Evolutionary conservation across 2,329 filamentous ascomycete species (phyloP).

Genomic region (Tympanopsis confertula): DNA sequence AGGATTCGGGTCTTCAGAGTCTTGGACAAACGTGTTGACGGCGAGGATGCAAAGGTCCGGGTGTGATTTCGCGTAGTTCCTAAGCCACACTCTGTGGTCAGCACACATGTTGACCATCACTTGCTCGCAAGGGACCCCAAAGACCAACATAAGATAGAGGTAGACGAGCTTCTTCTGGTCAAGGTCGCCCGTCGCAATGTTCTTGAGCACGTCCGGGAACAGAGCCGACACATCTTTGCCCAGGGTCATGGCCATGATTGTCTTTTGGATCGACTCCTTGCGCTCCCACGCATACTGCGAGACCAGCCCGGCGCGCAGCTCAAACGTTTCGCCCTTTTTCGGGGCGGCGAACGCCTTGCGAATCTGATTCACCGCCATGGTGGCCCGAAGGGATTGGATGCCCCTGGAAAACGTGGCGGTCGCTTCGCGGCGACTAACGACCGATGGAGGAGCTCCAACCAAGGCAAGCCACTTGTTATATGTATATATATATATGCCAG

Average conservation of each 20-base stretch:
- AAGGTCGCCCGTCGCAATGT: conserved; percentile 86
- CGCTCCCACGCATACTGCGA: conserved; percentile 99
- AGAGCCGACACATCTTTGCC: conserved; percentile 96
- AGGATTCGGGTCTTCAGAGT: conserved; percentile 96
- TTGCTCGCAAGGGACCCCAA: background rate
- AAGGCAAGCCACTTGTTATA: too few relatives aligned
- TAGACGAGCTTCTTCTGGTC: conserved; percentile 99
- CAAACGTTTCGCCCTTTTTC: conserved; percentile 94
- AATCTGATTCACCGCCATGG: conserved; percentile 93
- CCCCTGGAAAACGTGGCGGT: conserved; percentile 17
- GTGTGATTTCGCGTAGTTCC: conserved; percentile 99
- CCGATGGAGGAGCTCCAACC: conserved; percentile 3
- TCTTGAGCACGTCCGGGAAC: conserved; percentile 96
- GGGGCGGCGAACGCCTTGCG: conserved; percentile 85
- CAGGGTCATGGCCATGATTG: conserved; percentile 99
- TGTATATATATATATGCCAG: too few relatives aligned
- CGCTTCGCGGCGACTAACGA: conserved; percentile 10
- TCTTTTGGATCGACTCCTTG: conserved; percentile 98
- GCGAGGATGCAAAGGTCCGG: conserved; percentile 96
- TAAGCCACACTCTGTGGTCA: conserved; percentile 19
- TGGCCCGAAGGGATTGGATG: conserved; percentile 21
- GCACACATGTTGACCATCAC: background rate
- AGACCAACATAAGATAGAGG: conserved; percentile 82
- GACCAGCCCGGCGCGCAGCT: conserved; percentile 85
- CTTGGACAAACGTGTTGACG: conserved; percentile 98